These are phyloP conservation scores for Trichoderma atrobrunneum DNA, from an alignment of 2,329 filamentous ascomycete genomes.

Conservation along the genomic window DNA sequence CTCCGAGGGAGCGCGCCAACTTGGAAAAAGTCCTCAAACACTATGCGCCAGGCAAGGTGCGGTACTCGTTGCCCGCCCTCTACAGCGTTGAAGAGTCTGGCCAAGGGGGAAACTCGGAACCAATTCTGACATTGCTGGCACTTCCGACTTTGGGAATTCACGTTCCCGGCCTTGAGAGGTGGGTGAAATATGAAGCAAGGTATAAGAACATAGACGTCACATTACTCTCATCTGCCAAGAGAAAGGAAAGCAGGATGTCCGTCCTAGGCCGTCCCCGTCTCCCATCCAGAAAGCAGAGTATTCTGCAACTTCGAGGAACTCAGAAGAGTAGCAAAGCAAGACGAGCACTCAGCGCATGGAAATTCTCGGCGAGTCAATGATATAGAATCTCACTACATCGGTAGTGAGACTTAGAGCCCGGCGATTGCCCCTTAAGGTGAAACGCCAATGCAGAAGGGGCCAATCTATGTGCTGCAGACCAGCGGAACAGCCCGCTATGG, in stretches of 20 bases:
- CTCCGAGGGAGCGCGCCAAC: constrained; percentile 28
- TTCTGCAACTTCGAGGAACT: background rate
- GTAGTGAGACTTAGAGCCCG: background rate
- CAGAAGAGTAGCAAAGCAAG: background rate
- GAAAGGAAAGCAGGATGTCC: constrained; percentile 9
- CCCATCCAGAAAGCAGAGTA: background rate
- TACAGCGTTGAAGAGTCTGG: constrained; percentile 42
- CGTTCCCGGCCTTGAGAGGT: constrained; percentile 46
- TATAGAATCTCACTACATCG: background rate
- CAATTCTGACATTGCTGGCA: constrained; percentile 45
- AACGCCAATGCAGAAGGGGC: background rate
- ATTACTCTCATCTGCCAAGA: constrained; percentile 32
- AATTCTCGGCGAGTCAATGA: background rate
- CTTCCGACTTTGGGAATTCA: constrained; percentile 52
- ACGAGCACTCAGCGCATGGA: background rate
- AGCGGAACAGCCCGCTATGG: background rate
- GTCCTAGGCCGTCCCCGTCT: background rate
- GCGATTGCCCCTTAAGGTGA: background rate
- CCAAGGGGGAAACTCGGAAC: constrained; percentile 16
- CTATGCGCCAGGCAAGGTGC: constrained; percentile 53
- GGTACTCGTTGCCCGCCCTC: constrained; percentile 55
- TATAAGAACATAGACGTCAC: constrained; percentile 49
- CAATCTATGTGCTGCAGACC: background rate
- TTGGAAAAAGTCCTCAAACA: constrained; percentile 46
- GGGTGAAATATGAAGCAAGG: constrained; percentile 49